Percentiles rank a stretch among this genome's conserved stretches.
Conservation (phyloP, 352 stramenopile species). For the Pilasporangium apinafurcum region DNA sequence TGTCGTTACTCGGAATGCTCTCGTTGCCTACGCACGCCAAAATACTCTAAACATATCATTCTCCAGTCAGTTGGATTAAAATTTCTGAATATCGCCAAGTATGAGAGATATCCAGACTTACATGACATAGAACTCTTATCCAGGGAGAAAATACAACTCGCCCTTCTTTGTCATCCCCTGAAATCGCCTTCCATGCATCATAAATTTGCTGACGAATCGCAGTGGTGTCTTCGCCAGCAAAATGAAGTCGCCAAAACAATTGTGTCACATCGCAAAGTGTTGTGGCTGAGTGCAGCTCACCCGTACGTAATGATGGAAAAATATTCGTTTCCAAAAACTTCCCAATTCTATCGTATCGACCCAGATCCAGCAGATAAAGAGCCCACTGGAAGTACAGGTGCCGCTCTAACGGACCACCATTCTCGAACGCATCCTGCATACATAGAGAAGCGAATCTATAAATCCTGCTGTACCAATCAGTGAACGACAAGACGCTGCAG, state of each 20-base stretch:
- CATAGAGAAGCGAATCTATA: neutral
- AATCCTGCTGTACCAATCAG: neutral
- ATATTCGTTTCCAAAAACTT: constrained; percentile 81
- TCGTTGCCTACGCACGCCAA: constrained; percentile 38
- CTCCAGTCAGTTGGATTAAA: neutral
- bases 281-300: constrained; percentile 39
- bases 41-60: constrained; percentile 37
- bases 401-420: constrained; percentile 56
- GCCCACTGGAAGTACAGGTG: constrained; percentile 83
- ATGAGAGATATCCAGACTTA: constrained; percentile 16
- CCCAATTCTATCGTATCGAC: constrained; percentile 74
- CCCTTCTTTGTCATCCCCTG: constrained; percentile 15
- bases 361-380: constrained; percentile 73
- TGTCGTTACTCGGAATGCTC: constrained; percentile 12
- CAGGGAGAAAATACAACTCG: constrained; percentile 34
- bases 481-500: no score
- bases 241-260: constrained; percentile 80
- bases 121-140: constrained; percentile 48
- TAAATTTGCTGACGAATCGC: constrained; percentile 54
- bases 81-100: neutral
- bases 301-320: constrained; percentile 29
- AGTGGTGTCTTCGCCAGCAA: constrained; percentile 52
- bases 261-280: constrained; percentile 73
- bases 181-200: constrained; percentile 40
- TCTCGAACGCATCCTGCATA: constrained; percentile 58